These are phyloP conservation scores for Epichloe festucae DNA, from an alignment of 2,329 filamentous ascomycete genomes.

Conservation along the genomic window DNA sequence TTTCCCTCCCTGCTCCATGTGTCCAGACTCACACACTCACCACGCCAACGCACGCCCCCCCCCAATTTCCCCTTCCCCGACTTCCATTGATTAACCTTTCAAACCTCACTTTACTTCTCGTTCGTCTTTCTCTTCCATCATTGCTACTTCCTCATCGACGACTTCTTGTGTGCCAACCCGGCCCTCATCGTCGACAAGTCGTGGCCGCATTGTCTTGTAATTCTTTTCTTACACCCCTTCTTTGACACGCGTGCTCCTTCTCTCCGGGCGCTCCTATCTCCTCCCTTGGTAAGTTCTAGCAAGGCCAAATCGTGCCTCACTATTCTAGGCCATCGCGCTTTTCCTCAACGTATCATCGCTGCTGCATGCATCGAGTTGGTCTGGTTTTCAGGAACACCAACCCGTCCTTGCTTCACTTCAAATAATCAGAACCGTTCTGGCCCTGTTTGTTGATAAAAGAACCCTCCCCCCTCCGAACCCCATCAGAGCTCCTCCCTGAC, in stretches of 20 bases:
- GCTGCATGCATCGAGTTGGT: not conserved
- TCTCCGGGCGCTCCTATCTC: slow-evolving; percentile 8
- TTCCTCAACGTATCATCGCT: not conserved
- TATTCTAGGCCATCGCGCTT: not conserved
- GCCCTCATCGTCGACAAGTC: slow-evolving; percentile 7
- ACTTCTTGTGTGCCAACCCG: slow-evolving; percentile 5
- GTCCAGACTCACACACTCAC: slow-evolving; percentile 6
- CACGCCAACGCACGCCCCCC: slow-evolving; percentile 8
- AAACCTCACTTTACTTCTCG: slow-evolving; percentile 10
- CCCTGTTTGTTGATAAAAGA: not conserved
- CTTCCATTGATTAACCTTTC: slow-evolving; percentile 7
- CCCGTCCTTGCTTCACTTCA: not conserved
- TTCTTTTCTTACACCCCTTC: slow-evolving; percentile 15
- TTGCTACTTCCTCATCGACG: slow-evolving; percentile 23
- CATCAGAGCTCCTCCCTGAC: slow-evolving; percentile 12
- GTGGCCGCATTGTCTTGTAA: slow-evolving; percentile 13
- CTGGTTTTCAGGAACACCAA: not conserved
- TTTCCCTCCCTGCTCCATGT: slow-evolving; percentile 14
- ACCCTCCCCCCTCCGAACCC: slow-evolving; percentile 11
- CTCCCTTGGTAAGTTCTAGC: slow-evolving; percentile 10
- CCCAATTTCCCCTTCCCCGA: slow-evolving; percentile 14
- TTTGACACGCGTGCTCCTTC: slow-evolving; percentile 22
- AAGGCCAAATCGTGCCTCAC: slow-evolving; percentile 1
- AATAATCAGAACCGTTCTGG: not conserved
- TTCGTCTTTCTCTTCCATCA: slow-evolving; percentile 17